A percentile compares a stretch with the other conserved stretches of the same genome.
phyloP scores from a whole-genome alignment of 345 rosid genomes.

The Salix udensis region DNA sequence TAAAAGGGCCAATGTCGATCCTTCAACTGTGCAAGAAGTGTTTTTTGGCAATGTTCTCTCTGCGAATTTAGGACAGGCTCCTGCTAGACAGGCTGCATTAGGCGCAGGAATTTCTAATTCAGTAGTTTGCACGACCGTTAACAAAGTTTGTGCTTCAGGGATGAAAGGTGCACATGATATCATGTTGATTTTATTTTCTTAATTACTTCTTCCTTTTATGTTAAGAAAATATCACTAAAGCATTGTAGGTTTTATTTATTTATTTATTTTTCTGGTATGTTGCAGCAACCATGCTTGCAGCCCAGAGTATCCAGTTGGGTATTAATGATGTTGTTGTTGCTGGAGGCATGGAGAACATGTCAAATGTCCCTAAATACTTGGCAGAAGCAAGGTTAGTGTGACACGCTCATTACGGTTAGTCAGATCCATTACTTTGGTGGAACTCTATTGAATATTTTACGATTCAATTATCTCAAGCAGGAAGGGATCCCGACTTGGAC shows the following conservation, averaged over 20 bases:
- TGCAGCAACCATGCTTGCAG: constrained; percentile 90
- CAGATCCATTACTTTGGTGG: neutral
- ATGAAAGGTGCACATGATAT: constrained; percentile 68
- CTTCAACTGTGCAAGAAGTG: constrained; percentile 88
- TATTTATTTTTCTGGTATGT: constrained; percentile 5
- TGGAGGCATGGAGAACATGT: constrained; percentile 99
- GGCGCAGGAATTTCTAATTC: constrained; percentile 92
- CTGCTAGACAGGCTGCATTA: constrained; percentile 96
- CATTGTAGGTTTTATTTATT: neutral
- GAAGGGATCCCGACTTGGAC: constrained; percentile 96
- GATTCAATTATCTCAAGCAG: constrained; percentile 39
- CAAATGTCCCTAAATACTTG: constrained; percentile 84
- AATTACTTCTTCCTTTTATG: neutral
- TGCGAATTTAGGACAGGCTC: constrained; percentile 98
- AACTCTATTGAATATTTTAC: constrained; percentile 16
- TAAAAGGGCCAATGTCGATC: constrained; percentile 80
- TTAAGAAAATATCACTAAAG: neutral
- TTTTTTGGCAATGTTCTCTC: constrained; percentile 90
- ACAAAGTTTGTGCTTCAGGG: constrained; percentile 99
- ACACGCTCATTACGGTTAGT: neutral
- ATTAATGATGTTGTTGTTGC: constrained; percentile 90
- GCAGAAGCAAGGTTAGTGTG: constrained; percentile 77
- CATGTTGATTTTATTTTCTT: neutral
- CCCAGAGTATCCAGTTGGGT: constrained; percentile 91
- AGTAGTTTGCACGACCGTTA: constrained; percentile 80